Conservation (phyloP, 495 filamentous ascomycete species). For the Lindgomyces ingoldianus region DNA sequence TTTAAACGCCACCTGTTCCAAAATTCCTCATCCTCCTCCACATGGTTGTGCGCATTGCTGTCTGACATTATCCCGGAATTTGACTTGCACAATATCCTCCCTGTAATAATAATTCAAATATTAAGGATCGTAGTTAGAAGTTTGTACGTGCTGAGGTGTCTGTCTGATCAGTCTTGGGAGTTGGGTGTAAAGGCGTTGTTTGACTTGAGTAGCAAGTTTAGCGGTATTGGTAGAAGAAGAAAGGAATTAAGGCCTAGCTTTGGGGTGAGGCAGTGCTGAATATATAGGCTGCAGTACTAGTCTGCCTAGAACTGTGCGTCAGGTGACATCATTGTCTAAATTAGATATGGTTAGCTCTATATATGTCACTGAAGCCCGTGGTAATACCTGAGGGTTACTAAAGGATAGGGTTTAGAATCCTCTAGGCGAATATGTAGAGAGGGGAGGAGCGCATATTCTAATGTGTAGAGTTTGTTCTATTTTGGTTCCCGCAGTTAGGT, state of each 20-base stretch:
- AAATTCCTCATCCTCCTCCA: conserved; percentile 14
- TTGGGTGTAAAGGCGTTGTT: conserved; percentile 11
- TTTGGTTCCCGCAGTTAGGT: neutral
- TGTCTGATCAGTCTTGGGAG: conserved; percentile 12
- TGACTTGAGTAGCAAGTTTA: conserved; percentile 13
- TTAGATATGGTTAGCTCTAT: conserved; percentile 10
- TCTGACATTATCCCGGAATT: conserved; percentile 8
- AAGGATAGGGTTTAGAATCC: conserved; percentile 8
- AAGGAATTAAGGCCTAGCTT: conserved; percentile 9
- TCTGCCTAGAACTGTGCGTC: conserved; percentile 9
- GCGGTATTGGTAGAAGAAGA: conserved; percentile 13
- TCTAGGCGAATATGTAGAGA: conserved; percentile 1
- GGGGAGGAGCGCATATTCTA: too few relatives aligned
- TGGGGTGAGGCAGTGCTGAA: conserved; percentile 7
- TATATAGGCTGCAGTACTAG: conserved; percentile 12
- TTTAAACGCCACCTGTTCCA: conserved; percentile 10
- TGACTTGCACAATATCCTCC: conserved; percentile 11
- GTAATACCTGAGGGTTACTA: conserved; percentile 8
- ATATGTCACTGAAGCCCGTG: conserved; percentile 9
- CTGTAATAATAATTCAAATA: conserved; percentile 12
- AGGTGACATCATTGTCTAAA: conserved; percentile 10
- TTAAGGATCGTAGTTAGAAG: conserved; percentile 12
- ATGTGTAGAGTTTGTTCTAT: neutral
- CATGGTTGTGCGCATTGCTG: conserved; percentile 9
- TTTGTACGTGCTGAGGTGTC: conserved; percentile 11